Evolutionary conservation across 176 grass and related monocot genomes (phyloP), one percentile per base, ranked within the genome.

Genomic region (Eragrostis nindensis): DNA sequence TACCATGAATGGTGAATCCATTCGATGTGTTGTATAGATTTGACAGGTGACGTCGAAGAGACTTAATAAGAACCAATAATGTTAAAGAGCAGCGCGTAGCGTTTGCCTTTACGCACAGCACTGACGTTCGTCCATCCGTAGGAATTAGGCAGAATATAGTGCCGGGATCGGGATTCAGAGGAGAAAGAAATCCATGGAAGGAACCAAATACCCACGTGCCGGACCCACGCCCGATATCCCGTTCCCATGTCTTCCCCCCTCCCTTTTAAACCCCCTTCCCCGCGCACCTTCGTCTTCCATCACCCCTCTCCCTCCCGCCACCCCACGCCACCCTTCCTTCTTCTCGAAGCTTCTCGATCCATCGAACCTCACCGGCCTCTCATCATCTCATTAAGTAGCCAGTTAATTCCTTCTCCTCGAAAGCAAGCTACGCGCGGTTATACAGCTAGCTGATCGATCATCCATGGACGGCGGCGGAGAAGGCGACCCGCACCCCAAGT

Each of bases 401-500:
- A 36, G 32, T 36, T 36, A 36, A 36, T 36, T 36, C 32, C 32
- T 36, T 36, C 32, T 36, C 32, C 32, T n/a, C n/a, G n/a, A n/a
- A n/a, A n/a, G n/a, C n/a, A n/a, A n/a, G n/a, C n/a, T n/a, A n/a
- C n/a, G n/a, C n/a, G n/a, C n/a, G n/a, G n/a, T n/a, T n/a, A n/a
- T n/a, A n/a, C n/a, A n/a, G n/a, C 32, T 36, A 36, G 32, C 2
- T 36, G 32, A 36, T 36, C 32, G 32, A 36, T 36, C 32, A 36
- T 71, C 41, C 14, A 84, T 84, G 79, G 90, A 73, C 43, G 70
- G 73, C 42, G 66, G 75, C 38, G 90, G 75, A 1, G 89, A 52
- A 0, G 93, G 84, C 4, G 87, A 88, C 13, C 85, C 19, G 57
- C 57, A 61, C 19, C 90, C 85, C 38, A 91, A 91, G 76, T 97